Evolutionary conservation across 805 yeast genomes (phyloP).

Genomic region (Candida incommunis): DNA sequence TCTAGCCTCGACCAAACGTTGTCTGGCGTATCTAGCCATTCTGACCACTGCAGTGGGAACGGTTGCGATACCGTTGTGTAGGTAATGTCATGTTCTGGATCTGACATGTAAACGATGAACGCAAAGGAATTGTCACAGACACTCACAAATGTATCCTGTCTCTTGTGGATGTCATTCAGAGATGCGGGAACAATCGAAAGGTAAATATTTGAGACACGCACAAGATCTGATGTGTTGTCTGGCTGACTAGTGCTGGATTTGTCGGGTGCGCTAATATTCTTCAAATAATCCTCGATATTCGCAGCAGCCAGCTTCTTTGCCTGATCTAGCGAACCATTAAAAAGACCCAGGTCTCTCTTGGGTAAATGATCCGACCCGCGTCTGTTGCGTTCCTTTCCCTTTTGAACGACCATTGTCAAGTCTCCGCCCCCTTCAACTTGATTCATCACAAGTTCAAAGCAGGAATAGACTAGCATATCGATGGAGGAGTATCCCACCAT

Average conservation of each 20-base stretch:
- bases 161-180: slow-evolving; percentile 15
- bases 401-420: slow-evolving; percentile 35
- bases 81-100: slow-evolving; percentile 62
- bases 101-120: slow-evolving; percentile 64
- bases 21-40: slow-evolving; percentile 57
- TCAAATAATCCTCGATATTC: slow-evolving; percentile 61
- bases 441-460: slow-evolving; percentile 43
- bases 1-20: slow-evolving; percentile 28
- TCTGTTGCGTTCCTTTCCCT: slow-evolving; percentile 26
- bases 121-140: slow-evolving; percentile 33
- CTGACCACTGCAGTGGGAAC: slow-evolving; percentile 79
- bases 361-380: slow-evolving; percentile 21
- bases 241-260: slow-evolving; percentile 7
- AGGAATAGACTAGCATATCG: slow-evolving; percentile 34
- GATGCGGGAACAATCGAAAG: slow-evolving; percentile 55
- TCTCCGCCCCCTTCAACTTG: slow-evolving; percentile 63
- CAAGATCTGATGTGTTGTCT: slow-evolving; percentile 9
- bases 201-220: slow-evolving; percentile 44
- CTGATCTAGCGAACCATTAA: slow-evolving; percentile 62
- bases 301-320: slow-evolving; percentile 85
- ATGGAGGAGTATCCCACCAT: slow-evolving; percentile 32
- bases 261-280: slow-evolving; percentile 1
- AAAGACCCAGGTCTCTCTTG: slow-evolving; percentile 45
- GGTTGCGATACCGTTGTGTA: slow-evolving; percentile 74
- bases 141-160: slow-evolving; percentile 2